Evolutionary conservation across 345 rosid genomes (phyloP).

Genomic region (Psidium friedrichsthalianum): DNA sequence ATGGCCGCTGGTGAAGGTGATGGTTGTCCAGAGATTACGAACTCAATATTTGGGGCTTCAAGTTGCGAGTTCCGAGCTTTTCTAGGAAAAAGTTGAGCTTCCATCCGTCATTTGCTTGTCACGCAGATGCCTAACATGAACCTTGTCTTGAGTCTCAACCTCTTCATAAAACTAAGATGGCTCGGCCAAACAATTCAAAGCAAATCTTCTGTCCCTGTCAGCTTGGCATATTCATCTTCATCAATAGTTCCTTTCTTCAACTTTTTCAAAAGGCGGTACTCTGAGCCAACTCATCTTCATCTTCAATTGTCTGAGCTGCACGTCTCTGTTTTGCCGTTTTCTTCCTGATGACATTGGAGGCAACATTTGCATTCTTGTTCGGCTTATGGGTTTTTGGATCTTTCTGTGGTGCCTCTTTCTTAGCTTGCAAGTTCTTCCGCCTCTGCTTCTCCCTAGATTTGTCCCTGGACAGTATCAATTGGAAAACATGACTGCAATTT

Average conservation of each 20-base stretch:
- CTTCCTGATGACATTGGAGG: conserved; percentile 28
- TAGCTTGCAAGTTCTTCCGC: conserved; percentile 43
- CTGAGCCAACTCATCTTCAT: conserved; percentile 59
- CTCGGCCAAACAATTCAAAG: conserved; percentile 6
- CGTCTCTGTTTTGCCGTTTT: conserved; percentile 81
- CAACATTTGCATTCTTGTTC: conserved; percentile 21
- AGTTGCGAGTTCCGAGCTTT: not conserved
- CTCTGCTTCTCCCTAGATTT: conserved; percentile 85
- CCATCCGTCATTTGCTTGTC: not conserved
- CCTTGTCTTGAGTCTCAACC: not conserved
- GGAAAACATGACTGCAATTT: not conserved
- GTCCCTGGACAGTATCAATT: conserved; percentile 35
- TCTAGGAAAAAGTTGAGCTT: not conserved
- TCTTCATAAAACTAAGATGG: not conserved
- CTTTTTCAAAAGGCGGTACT: conserved; percentile 54
- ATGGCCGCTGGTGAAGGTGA: not conserved
- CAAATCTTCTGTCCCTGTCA: conserved; percentile 64
- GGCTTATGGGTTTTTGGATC: conserved; percentile 32
- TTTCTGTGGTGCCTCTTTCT: conserved; percentile 39
- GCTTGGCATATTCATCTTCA: conserved; percentile 59
- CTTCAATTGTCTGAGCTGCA: conserved; percentile 61
- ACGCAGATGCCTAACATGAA: not conserved
- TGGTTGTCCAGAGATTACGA: not conserved
- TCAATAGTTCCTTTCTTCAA: conserved; percentile 55
- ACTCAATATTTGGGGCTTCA: not conserved